Evolutionary conservation across 306 rosid genomes (phyloP).

Genomic region (Cucurbita pepo): DNA sequence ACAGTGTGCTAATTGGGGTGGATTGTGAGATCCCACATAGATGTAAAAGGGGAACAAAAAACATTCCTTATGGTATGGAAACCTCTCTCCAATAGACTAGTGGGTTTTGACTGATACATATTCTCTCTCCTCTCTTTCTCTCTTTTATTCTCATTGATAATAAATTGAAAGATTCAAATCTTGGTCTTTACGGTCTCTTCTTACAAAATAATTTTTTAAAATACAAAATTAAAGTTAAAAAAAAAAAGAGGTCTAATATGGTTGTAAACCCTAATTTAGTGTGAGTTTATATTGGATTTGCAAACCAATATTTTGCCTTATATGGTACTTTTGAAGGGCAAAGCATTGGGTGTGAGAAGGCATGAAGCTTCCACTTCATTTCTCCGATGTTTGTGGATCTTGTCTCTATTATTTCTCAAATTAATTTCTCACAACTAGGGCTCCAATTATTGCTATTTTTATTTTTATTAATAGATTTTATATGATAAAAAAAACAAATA

Average conservation of each 20-base stretch:
- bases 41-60: no score
- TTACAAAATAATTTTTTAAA: no score
- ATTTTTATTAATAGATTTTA: neutral
- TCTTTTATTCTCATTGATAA: no score
- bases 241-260: neutral
- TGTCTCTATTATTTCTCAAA: neutral
- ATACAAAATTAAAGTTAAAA: no score
- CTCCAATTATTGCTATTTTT: neutral
- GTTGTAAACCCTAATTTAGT: neutral
- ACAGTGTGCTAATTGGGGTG: no score
- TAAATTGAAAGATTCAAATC: no score
- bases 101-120: no score
- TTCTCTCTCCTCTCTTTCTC: no score
- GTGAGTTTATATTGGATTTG: neutral
- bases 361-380: neutral
- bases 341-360: neutral
- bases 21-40: no score
- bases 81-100: no score
- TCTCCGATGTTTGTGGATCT: slow-evolving; percentile 1
- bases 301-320: neutral
- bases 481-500: neutral
- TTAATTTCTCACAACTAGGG: neutral
- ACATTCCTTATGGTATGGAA: no score
- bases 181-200: no score
- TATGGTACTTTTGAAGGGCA: neutral